Percentiles rank a stretch among this genome's conserved stretches.
These are phyloP conservation scores for Gossypium herbaceum DNA, from an alignment of 345 rosid genomes.

Conservation along the genomic window DNA sequence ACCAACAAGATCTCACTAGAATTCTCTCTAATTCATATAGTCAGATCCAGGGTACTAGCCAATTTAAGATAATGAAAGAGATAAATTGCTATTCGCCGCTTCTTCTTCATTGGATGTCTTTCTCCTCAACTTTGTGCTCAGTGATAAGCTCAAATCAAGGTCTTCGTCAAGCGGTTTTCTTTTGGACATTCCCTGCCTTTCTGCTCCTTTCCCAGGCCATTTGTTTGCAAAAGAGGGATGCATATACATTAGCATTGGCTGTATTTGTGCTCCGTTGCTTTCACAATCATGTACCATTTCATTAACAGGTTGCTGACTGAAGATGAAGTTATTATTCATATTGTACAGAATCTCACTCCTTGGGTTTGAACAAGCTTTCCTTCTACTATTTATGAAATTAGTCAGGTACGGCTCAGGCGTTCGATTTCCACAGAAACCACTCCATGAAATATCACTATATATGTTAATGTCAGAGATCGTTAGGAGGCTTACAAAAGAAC, in stretches of 20 bases:
- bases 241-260: background rate
- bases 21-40: slow-evolving; percentile 32
- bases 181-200: slow-evolving; percentile 13
- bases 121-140: slow-evolving; percentile 22
- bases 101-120: slow-evolving; percentile 14
- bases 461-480: background rate
- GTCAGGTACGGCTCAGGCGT: slow-evolving; percentile 9
- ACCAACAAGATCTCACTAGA: slow-evolving; percentile 44
- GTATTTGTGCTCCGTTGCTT: background rate
- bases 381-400: background rate
- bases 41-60: slow-evolving; percentile 45
- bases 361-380: slow-evolving; percentile 10
- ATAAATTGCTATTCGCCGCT: slow-evolving; percentile 11
- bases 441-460: slow-evolving; percentile 8
- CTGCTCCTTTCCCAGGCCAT: slow-evolving; percentile 9
- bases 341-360: slow-evolving; percentile 15
- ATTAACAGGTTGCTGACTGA: slow-evolving; percentile 1
- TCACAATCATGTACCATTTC: background rate
- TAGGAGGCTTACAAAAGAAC: background rate
- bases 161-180: slow-evolving; percentile 17
- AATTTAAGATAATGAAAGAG: slow-evolving; percentile 29
- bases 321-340: background rate
- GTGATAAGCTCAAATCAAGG: slow-evolving; percentile 34
- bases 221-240: background rate
- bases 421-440: slow-evolving; percentile 13